A percentile compares a stretch with the other conserved stretches of the same genome.
Evolutionary conservation across 2,329 filamentous ascomycete genomes (phyloP).

Genomic region (Calonectria pauciramosa): DNA sequence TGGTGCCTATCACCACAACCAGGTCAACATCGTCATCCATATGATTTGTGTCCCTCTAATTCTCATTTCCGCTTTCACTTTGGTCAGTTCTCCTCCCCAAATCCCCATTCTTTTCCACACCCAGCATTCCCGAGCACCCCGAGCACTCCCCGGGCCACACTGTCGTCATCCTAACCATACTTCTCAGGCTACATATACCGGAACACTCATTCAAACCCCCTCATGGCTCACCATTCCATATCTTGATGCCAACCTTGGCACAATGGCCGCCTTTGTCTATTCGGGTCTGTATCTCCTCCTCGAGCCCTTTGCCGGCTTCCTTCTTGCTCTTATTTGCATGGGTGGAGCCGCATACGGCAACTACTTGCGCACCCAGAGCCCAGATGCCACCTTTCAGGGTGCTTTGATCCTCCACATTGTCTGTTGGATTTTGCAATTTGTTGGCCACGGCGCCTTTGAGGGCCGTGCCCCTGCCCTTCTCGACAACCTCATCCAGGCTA

Average conservation of each 20-base stretch:
- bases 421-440: conserved; percentile 90
- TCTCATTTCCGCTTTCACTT: conserved; percentile 76
- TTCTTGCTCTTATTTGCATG: conserved; percentile 82
- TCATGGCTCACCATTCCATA: conserved; percentile 77
- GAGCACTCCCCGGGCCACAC: background rate
- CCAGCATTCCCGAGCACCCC: conserved; percentile 10
- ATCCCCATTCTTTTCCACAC: background rate
- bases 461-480: conserved; percentile 88
- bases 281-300: conserved; percentile 88
- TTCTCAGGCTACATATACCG: conserved; percentile 71
- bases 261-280: conserved; percentile 76
- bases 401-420: conserved; percentile 78
- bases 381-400: conserved; percentile 63
- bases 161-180: conserved; percentile 18
- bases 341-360: conserved; percentile 82
- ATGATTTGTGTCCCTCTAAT: conserved; percentile 85
- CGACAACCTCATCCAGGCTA: conserved; percentile 91
- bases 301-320: conserved; percentile 90
- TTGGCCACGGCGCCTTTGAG: conserved; percentile 93
- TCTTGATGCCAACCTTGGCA: conserved; percentile 76
- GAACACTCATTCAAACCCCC: conserved; percentile 74
- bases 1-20: conserved; percentile 85
- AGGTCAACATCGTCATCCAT: conserved; percentile 83
- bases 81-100: conserved; percentile 67
- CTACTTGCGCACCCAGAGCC: conserved; percentile 74